A percentile compares a stretch with the other conserved stretches of the same genome.
Conservation (phyloP, 2,329 filamentous ascomycete species). For the Ophiostoma triangulosporum region DNA sequence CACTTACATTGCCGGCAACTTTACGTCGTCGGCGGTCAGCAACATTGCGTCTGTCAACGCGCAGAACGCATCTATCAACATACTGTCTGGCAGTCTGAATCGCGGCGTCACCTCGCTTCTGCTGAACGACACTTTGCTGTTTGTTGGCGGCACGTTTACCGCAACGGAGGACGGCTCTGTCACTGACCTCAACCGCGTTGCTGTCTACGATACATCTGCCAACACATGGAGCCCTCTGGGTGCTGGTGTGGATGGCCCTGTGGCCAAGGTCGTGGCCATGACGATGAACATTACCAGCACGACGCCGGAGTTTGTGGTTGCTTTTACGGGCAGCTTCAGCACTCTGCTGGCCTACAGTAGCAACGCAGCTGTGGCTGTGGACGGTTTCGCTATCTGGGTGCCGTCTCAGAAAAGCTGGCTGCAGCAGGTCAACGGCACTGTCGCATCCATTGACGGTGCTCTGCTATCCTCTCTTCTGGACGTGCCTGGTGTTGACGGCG, state of each 20-base stretch:
- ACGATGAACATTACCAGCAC: constrained; percentile 62
- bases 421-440: constrained; percentile 54
- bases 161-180: constrained; percentile 50
- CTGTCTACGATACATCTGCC: constrained; percentile 55
- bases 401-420: constrained; percentile 79
- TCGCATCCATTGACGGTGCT: constrained; percentile 56
- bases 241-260: constrained; percentile 70
- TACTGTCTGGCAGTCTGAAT: constrained; percentile 63
- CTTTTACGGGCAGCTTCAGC: constrained; percentile 68
- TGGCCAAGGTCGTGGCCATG: constrained; percentile 62
- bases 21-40: constrained; percentile 50
- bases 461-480: constrained; percentile 57
- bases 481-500: constrained; percentile 41
- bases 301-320: constrained; percentile 58
- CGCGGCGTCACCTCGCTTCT: constrained; percentile 61
- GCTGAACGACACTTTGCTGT: constrained; percentile 52
- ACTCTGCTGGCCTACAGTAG: constrained; percentile 54
- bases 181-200: constrained; percentile 60
- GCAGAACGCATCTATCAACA: constrained; percentile 45
- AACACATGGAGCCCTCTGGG: constrained; percentile 69
- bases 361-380: constrained; percentile 45
- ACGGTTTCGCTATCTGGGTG: constrained; percentile 85
- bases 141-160: constrained; percentile 75
- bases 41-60: constrained; percentile 67
- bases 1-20: constrained; percentile 73